Evolutionary conservation across 768 basidiomycete genomes (phyloP).

Genomic region (Leccinum subgranulosum): DNA sequence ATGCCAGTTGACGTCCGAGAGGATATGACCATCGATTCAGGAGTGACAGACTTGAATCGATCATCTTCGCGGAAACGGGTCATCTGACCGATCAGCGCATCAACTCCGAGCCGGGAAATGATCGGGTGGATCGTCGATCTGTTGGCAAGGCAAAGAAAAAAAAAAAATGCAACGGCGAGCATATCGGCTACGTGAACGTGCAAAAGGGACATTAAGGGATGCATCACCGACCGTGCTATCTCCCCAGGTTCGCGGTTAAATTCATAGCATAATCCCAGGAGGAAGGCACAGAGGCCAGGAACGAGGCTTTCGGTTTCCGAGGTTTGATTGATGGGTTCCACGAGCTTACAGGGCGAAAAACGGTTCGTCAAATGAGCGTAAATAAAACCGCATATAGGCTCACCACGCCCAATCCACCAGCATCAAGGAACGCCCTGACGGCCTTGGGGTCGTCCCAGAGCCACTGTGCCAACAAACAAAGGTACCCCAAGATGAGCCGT

Average conservation of each 20-base stretch:
- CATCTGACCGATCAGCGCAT: conserved; percentile 85
- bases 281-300: conserved; percentile 86
- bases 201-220: background rate
- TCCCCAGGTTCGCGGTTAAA: conserved; percentile 95
- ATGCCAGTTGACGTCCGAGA: conserved; percentile 34
- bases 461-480: conserved; percentile 86
- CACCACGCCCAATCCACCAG: conserved; percentile 88
- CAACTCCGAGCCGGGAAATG: conserved; percentile 84
- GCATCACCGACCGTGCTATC: conserved; percentile 71
- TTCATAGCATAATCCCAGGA: conserved; percentile 93
- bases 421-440: conserved; percentile 85
- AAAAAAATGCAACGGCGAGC: background rate
- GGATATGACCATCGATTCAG: conserved; percentile 72
- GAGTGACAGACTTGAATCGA: conserved; percentile 85
- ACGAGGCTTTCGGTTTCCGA: conserved; percentile 82
- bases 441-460: conserved; percentile 93
- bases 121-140: conserved; percentile 89
- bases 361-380: background rate
- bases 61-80: conserved; percentile 87
- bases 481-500: conserved; percentile 79
- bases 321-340: conserved; percentile 91
- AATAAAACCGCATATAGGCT: conserved; percentile 31
- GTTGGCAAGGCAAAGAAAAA: background rate
- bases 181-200: background rate
- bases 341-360: conserved; percentile 52